Evolutionary conservation across 768 basidiomycete genomes (phyloP).

Genomic region (Tylopilus vinaceipallidus): DNA sequence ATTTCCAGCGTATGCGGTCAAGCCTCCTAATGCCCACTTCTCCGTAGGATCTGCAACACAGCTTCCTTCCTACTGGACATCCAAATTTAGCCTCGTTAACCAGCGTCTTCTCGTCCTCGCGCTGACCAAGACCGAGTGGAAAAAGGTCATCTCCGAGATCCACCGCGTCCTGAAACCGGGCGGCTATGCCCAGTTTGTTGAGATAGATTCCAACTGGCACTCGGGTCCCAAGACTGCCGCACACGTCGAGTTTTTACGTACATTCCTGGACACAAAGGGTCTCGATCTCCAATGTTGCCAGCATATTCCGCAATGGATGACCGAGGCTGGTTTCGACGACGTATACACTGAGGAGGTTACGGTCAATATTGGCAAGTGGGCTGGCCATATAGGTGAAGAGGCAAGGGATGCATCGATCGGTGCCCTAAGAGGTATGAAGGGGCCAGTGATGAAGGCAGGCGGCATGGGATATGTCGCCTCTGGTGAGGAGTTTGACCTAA

Average conservation of each 20-base stretch:
- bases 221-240: constrained; percentile 8
- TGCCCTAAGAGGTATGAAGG: constrained; percentile 22
- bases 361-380: constrained; percentile 20
- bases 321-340: background rate
- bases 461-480: constrained; percentile 18
- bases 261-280: constrained; percentile 9
- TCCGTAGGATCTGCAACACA: constrained; percentile 12
- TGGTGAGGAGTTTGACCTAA: constrained; percentile 17
- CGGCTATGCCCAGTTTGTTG: constrained; percentile 31
- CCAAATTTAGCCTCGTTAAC: constrained; percentile 30
- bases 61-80: constrained; percentile 30
- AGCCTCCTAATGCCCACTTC: constrained; percentile 8
- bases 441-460: constrained; percentile 21
- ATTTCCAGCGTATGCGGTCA: constrained; percentile 5
- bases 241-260: constrained; percentile 8
- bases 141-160: constrained; percentile 21
- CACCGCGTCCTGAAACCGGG: constrained; percentile 30
- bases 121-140: constrained; percentile 25
- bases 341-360: constrained; percentile 10
- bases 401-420: constrained; percentile 20
- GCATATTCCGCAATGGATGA: constrained; percentile 11
- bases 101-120: constrained; percentile 34
- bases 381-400: constrained; percentile 15
- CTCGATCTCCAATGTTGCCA: constrained; percentile 11
- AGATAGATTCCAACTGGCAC: constrained; percentile 20